Conservation (phyloP, 2,329 filamentous ascomycete genomes). For the Ophiostoma montium region DNA sequence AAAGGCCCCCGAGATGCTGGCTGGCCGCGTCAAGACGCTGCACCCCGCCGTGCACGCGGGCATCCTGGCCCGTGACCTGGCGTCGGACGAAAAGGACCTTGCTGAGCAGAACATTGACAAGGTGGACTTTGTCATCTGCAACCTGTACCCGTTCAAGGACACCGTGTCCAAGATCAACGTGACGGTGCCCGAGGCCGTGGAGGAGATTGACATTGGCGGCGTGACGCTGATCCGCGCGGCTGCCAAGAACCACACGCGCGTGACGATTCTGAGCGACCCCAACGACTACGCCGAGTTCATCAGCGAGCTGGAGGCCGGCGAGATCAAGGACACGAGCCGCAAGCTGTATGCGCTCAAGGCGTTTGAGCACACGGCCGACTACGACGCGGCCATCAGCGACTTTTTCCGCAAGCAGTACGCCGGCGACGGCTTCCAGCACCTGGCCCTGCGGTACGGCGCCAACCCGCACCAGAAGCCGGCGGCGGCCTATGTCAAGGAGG, state of each 20-base stretch:
- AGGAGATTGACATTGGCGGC: constrained; percentile 97
- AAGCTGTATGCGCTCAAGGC: constrained; percentile 91
- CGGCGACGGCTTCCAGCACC: constrained; percentile 65
- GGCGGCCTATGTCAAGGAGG: constrained; percentile 61
- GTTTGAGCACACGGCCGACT: constrained; percentile 95
- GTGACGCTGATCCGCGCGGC: constrained; percentile 93
- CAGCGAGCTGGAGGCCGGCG: constrained; percentile 73
- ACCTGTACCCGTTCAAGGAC: constrained; percentile 98
- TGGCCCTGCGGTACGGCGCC: constrained; percentile 82
- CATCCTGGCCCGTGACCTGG: constrained; percentile 87
- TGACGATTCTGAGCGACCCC: constrained; percentile 92
- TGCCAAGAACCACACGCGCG: constrained; percentile 92
- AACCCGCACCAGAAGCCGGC: constrained; percentile 99
- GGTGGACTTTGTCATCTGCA: constrained; percentile 94
- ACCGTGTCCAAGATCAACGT: constrained; percentile 95
- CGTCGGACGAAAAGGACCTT: constrained; percentile 92
- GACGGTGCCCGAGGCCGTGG: constrained; percentile 88
- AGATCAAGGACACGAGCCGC: constrained; percentile 72
- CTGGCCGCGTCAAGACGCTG: constrained; percentile 67
- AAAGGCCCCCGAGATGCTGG: constrained; percentile 91
- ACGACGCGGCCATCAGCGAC: constrained; percentile 84
- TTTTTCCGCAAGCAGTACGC: constrained; percentile 99
- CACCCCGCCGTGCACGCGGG: constrained; percentile 85
- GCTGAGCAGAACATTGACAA: constrained; percentile 90
- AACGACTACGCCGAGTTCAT: constrained; percentile 90